These are phyloP conservation scores for Pseudogymnoascus destructans DNA, from an alignment of 2,329 filamentous ascomycete species.

Conservation along the genomic window DNA sequence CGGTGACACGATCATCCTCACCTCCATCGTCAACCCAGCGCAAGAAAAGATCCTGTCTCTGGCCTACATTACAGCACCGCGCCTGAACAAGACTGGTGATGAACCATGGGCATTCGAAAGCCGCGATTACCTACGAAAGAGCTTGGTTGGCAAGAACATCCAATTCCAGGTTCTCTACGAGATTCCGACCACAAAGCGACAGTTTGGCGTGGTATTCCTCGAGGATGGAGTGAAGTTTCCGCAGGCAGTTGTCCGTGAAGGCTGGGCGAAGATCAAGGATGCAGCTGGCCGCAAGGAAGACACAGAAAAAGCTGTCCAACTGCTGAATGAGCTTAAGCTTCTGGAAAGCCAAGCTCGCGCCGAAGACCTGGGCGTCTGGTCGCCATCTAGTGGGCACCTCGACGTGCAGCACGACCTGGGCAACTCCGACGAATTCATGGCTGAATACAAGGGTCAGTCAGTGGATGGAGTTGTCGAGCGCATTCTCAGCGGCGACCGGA, in stretches of 20 bases:
- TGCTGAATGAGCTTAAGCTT: constrained; percentile 64
- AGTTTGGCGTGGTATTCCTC: constrained; percentile 73
- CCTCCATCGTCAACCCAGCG: constrained; percentile 59
- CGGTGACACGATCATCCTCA: constrained; percentile 80
- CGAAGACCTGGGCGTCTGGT: constrained; percentile 74
- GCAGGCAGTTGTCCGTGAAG: constrained; percentile 71
- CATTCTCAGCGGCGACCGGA: constrained; percentile 79
- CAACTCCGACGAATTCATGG: constrained; percentile 61
- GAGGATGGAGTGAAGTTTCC: constrained; percentile 66
- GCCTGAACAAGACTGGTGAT: constrained; percentile 76
- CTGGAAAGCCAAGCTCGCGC: constrained; percentile 67
- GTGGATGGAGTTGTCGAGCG: constrained; percentile 82
- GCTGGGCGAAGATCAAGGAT: constrained; percentile 87
- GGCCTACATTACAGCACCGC: constrained; percentile 82
- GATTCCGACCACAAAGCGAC: constrained; percentile 70
- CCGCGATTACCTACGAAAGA: constrained; percentile 76
- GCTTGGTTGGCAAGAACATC: constrained; percentile 74
- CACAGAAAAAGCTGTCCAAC: constrained; percentile 55
- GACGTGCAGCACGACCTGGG: constrained; percentile 71
- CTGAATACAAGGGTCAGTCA: constrained; percentile 72
- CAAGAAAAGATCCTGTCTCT: constrained; percentile 80
- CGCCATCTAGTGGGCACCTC: constrained; percentile 48
- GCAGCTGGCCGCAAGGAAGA: constrained; percentile 90
- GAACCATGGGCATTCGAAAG: constrained; percentile 91
- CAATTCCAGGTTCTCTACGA: constrained; percentile 79